phyloP scores from a whole-genome alignment of 495 filamentous ascomycete species.

The Tuber borchii region DNA sequence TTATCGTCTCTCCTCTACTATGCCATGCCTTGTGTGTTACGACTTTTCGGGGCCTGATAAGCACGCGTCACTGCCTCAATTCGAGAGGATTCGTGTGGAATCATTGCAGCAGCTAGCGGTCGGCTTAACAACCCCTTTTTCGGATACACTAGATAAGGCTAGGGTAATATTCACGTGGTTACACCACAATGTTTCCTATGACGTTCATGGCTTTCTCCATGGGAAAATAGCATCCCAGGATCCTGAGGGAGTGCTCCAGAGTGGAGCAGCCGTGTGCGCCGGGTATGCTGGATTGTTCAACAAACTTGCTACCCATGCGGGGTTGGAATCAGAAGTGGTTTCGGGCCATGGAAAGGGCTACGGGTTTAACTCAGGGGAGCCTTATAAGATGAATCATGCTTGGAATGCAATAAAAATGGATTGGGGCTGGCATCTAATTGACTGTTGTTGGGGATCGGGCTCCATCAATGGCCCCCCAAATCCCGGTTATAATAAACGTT shows the following conservation, averaged over 20 bases:
- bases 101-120: conserved; percentile 61
- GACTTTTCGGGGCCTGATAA: conserved; percentile 77
- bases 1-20: conserved; percentile 24
- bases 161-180: conserved; percentile 89
- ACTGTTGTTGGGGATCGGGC: conserved; percentile 90
- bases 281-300: conserved; percentile 84
- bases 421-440: conserved; percentile 83
- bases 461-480: conserved; percentile 45
- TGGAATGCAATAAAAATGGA: conserved; percentile 93
- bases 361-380: conserved; percentile 56
- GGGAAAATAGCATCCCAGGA: conserved; percentile 59
- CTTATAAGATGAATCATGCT: conserved; percentile 59
- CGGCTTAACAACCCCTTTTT: conserved; percentile 70
- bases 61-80: conserved; percentile 57
- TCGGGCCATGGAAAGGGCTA: conserved; percentile 82
- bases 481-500: conserved; percentile 58
- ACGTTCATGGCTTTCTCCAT: conserved; percentile 68
- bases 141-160: conserved; percentile 79
- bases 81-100: conserved; percentile 18
- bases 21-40: conserved; percentile 68
- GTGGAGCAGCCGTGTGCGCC: conserved; percentile 79
- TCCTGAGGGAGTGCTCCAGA: conserved; percentile 58
- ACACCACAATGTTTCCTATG: conserved; percentile 87
- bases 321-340: conserved; percentile 63
- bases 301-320: conserved; percentile 63